These are phyloP conservation scores for Pycnococcus provasolii DNA, from an alignment of 139 green algal species.

Conservation along the genomic window DNA sequence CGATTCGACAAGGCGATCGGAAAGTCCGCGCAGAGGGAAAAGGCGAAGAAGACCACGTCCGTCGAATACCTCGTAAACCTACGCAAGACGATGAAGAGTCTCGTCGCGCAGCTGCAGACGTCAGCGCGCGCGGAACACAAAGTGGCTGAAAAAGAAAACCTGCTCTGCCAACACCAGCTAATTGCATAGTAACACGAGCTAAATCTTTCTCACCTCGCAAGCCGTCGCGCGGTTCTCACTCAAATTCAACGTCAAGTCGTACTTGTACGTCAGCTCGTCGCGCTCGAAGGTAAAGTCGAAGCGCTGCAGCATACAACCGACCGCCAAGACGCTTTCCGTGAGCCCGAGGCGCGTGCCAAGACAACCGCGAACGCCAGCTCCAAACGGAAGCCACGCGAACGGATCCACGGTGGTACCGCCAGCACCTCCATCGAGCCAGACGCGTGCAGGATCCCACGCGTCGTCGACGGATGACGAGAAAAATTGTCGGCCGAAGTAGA, in stretches of 20 bases:
- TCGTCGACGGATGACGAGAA: neutral
- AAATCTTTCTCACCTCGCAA: too few relatives aligned
- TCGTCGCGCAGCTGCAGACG: too few relatives aligned
- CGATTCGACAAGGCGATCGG: too few relatives aligned
- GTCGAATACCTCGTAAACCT: too few relatives aligned
- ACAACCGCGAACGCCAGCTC: neutral
- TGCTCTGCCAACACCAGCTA: too few relatives aligned
- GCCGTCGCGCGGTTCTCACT: too few relatives aligned
- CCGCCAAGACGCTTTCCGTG: neutral
- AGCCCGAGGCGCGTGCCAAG: neutral
- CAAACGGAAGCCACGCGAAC: neutral
- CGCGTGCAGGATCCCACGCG: neutral
- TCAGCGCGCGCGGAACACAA: too few relatives aligned
- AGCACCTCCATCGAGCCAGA: neutral
- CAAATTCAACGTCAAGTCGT: neutral
- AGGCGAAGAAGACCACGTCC: too few relatives aligned
- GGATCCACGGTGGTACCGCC: neutral
- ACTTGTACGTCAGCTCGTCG: neutral
- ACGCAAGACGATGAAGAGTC: too few relatives aligned
- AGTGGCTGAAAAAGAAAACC: too few relatives aligned
- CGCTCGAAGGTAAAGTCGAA: neutral
- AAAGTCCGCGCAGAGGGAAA: too few relatives aligned
- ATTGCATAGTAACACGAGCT: too few relatives aligned
- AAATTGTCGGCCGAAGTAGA: neutral
- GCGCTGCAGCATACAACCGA: neutral